Evolutionary conservation across 306 rosid genomes (phyloP), one percentile per base, ranked within the genome.

Genomic region (Citrullus amarus): DNA sequence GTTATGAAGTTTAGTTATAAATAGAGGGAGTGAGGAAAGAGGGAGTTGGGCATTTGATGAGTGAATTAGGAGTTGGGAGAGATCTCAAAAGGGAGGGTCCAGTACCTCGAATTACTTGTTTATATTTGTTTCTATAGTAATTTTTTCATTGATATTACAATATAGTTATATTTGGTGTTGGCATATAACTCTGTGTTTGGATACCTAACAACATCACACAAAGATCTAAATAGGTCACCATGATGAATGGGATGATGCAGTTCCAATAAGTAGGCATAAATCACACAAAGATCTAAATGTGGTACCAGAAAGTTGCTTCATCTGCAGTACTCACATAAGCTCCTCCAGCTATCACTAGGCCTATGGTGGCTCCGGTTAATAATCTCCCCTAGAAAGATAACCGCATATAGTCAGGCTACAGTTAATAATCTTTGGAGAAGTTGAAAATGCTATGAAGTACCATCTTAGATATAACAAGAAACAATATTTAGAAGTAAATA

Each of bases 281-380:
- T 44, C 57, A 70, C 39, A 22, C 57, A 70, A 14, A 70, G 66
- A 62, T 59, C 71, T 68, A 84, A 88, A 84, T 79, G 83, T 79
- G 79, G 89, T 95, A 95, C 98, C 97, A 92, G 89, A 95, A 95
- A 84, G 98, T 95, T 86, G 98, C 96, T 86, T 95, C 98, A 87
- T 95, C 98, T 86, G 91, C 97, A 22, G 98, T 95, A 86, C 97
- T 89, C 88, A 86, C 96, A 84, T 95, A 95, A 89, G 98, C 97
- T 86, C 97, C 98, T 67, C 96, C 93, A 39, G 97, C 92, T 83
- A 95, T 92, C 83, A 84, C 79, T 75, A 91, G 85, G 78, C 98
- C 97, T 70, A 95, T 78, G 77, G 97, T 83, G 68, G 93, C 92
- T 77, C 96, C 98, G 7, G 97, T 95, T 44, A 86, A 84, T 78